phyloP scores from a whole-genome alignment of 192 early-diverging fungal species.

The Pilaira anomala region DNA sequence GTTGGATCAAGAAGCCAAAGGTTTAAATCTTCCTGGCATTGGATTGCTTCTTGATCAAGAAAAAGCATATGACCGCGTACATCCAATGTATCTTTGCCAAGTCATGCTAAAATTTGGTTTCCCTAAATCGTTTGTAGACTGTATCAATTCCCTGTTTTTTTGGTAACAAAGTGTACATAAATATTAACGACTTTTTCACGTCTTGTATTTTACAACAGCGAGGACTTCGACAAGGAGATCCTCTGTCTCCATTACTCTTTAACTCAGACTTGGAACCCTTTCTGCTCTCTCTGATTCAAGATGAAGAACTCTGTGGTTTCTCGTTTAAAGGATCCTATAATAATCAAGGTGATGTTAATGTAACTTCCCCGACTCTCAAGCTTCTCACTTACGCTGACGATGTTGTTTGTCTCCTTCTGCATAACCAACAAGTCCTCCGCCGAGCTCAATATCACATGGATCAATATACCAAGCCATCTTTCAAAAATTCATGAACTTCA shows the following conservation, averaged over 20 bases:
- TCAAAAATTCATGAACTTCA: too few relatives aligned
- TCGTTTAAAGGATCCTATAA: too few relatives aligned
- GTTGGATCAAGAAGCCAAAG: neutral
- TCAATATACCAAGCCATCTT: neutral
- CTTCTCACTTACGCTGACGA: neutral
- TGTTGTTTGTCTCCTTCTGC: neutral
- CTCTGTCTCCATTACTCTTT: constrained; percentile 20
- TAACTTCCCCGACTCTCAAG: neutral
- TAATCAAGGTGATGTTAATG: too few relatives aligned
- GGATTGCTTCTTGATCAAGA: constrained; percentile 27
- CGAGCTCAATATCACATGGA: neutral
- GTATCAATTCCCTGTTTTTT: neutral
- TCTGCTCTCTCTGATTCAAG: neutral
- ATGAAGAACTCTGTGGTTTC: too few relatives aligned
- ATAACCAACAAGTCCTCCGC: neutral
- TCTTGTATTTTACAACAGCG: neutral
- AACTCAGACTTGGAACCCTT: constrained; percentile 21
- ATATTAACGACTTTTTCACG: neutral
- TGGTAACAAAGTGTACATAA: neutral
- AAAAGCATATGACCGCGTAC: constrained; percentile 30
- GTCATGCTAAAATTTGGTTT: neutral
- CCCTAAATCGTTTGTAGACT: neutral
- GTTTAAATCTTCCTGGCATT: neutral
- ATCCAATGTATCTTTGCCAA: neutral
- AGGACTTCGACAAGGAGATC: constrained; percentile 32